Base-by-base conservation (phyloP, 148 eudicot species). In the Gaultheria prostrata region DNA sequence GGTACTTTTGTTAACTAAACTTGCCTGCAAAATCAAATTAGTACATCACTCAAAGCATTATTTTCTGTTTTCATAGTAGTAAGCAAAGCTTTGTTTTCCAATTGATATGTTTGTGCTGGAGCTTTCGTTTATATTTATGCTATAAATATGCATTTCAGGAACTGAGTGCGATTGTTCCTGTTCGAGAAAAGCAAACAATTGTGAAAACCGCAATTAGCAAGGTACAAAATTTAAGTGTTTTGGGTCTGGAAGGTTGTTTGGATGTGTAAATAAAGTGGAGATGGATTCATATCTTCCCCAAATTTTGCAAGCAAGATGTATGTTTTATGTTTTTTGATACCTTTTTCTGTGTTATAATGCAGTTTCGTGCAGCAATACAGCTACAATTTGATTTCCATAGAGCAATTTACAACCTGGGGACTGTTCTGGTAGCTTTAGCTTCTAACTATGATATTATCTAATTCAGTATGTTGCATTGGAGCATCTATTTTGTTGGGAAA, bases 331-430 rank as follows among this genome's bases (percentile, higher is more conserved):
- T 83, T 46, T 59, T 59, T 86, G 63, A 80, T 48, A 15, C 45
- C 61, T 48, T 80, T 53, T 18, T 26, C 78, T 33, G 28, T 86
- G 30, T 83, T 14, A 18, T 86, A 14, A 33, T 92, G 87, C 92
- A 95, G 97, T 96, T 96, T 83, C 95, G 99, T 80, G 93, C 94
- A 15, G 99, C 99, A 70, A 94, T 97, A 82, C 94, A 87, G 70
- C 88, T 97, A 91, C 99, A 97, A 84, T 97, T 94, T 87, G 98
- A 97, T 88, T 97, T 97, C 81, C 99, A 97, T 76, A 91, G 98
- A 87, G 99, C 99, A 85, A 94, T 97, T 69, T 97, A 97, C 94
- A 97, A 97, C 86, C 93, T 94, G 70, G 99, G 99, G 83, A 97
- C 99, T 72, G 99, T 94, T 85, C 88, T 94, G 99, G 99, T 96